Evolutionary conservation across 768 basidiomycete species (phyloP).

Genomic region (Tricholoma sp.): DNA sequence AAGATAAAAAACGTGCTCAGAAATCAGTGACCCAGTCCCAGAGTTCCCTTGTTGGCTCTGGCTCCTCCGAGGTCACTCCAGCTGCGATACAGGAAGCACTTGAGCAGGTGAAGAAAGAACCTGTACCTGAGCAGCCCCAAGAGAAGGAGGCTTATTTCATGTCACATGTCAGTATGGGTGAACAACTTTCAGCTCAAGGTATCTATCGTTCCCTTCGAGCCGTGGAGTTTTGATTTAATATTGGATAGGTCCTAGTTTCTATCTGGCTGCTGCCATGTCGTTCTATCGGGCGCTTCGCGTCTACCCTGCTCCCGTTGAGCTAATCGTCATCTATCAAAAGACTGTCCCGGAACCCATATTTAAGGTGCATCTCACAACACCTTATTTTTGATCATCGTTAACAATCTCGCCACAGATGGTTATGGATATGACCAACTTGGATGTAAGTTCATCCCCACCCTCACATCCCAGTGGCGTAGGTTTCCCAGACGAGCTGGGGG

Average conservation of each 20-base stretch:
- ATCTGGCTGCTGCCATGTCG: conserved; percentile 76
- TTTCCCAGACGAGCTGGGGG: conserved; percentile 36
- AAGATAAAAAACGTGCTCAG: conserved; percentile 86
- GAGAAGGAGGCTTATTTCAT: conserved; percentile 90
- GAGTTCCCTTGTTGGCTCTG: conserved; percentile 20
- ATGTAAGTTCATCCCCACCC: conserved; percentile 67
- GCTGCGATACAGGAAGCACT: conserved; percentile 62
- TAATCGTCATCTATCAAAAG: conserved; percentile 92
- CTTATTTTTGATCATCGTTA: neutral
- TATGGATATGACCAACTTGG: conserved; percentile 81
- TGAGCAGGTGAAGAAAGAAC: conserved; percentile 64
- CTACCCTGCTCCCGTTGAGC: conserved; percentile 91
- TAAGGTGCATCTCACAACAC: conserved; percentile 42
- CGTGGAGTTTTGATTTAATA: neutral
- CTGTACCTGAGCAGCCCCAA: conserved; percentile 59
- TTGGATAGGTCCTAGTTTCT: conserved; percentile 63
- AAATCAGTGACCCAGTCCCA: conserved; percentile 57
- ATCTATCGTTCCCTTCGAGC: conserved; percentile 16
- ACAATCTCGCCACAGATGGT: conserved; percentile 41
- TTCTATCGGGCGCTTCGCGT: conserved; percentile 94
- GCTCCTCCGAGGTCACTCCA: conserved; percentile 30
- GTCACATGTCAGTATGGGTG: conserved; percentile 82
- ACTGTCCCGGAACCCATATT: conserved; percentile 80
- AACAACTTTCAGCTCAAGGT: conserved; percentile 78
- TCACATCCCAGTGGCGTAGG: conserved; percentile 14